Evolutionary conservation across 768 basidiomycete species (phyloP).

Genomic region (Xerocomellus intermedius): DNA sequence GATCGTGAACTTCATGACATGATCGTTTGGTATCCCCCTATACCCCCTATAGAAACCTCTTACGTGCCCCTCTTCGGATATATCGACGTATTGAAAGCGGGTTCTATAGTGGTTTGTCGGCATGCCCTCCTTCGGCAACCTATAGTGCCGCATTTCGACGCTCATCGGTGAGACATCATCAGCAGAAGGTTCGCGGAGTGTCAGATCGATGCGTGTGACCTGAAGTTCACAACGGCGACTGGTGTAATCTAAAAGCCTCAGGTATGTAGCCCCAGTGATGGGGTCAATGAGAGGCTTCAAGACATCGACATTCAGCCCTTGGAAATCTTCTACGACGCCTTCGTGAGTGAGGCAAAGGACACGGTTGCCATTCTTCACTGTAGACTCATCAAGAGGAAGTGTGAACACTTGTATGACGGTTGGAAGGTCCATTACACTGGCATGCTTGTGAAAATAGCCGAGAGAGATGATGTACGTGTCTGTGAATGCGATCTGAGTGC

Average conservation of each 20-base stretch:
- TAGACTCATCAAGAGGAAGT: neutral
- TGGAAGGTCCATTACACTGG: no score
- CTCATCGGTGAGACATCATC: neutral
- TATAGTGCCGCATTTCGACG: neutral
- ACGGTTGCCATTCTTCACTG: neutral
- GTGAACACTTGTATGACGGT: neutral
- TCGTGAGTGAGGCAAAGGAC: neutral
- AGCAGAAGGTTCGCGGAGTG: neutral
- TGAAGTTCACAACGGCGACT: rapidly evolving
- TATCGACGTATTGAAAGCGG: neutral
- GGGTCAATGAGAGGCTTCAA: neutral
- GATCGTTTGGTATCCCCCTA: neutral
- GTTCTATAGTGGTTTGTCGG: rapidly evolving
- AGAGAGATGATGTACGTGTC: neutral
- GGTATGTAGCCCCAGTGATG: neutral
- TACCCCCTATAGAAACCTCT: neutral
- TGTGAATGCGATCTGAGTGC: neutral
- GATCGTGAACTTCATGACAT: conserved; percentile 2
- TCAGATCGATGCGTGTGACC: neutral
- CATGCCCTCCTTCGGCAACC: neutral
- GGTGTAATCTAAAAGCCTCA: neutral
- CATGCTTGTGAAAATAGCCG: rapidly evolving
- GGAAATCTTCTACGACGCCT: rapidly evolving
- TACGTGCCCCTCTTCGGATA: neutral
- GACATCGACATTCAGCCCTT: neutral